Evolutionary conservation across 768 basidiomycete species (phyloP), one percentile per base, ranked within the genome.

Genomic region (Heimioporus sp.): DNA sequence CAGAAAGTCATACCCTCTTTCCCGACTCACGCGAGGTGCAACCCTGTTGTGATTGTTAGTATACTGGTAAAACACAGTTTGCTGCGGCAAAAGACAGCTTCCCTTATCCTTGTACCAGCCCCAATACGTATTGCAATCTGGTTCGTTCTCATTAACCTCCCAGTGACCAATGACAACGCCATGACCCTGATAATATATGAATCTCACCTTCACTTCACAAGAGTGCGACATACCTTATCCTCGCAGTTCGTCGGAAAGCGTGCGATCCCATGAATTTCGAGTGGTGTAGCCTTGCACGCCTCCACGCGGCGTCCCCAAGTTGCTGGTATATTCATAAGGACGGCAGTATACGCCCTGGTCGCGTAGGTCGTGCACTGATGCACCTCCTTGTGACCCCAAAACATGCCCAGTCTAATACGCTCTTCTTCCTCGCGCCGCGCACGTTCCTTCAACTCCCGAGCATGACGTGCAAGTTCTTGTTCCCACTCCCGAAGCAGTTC

Each of bases 31-130:
- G 28, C 0, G 65, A 60, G 4, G 61, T 60, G 34, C 67, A 68
- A 7, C 63, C 66, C 66, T 69, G 32, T 17, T 9, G 11, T 11
- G 3, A 16, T 43, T 4, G 30, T 55, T 39, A 48, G 48, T 19
- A 35, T 41, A 15, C 2, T 35, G 20, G 32, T 8, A 20, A 2
- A 34, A 37, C 24, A 19, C 32, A 10, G 24, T 24, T 4, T 19
- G 28, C 5, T 10, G 30, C 7, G 3, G 10, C 3, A n/a, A 10
- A 4, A 38, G 3, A 48, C 5, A 2, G 10, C 60, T 52, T 46
- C 37, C 69, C 61, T 69, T 70, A 54, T 72, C 62, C 15, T 61
- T 61, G 60, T 65, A 69, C 37, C 50, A 48, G 34, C 17, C 36
- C 60, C 68, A 72, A 28, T 37, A 58, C 0, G 70, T 34, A 0